phyloP scores from a whole-genome alignment of 257 asterid genomes.

The Solanum dulcamara region DNA sequence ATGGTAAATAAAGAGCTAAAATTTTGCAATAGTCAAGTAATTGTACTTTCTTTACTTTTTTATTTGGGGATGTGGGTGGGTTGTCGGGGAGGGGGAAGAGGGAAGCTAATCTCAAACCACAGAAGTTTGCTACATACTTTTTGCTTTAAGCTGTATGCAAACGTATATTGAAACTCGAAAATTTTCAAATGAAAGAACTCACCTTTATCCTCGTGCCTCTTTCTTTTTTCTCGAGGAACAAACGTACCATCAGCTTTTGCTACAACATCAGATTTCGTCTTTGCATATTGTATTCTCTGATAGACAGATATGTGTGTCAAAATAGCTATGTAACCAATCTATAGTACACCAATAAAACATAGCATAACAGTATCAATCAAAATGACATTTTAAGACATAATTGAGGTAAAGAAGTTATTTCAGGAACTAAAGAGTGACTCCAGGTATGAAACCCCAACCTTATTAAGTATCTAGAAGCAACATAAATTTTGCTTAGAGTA shows the following conservation, averaged over 20 bases:
- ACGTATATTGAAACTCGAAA: background rate
- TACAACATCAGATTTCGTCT: slow-evolving; percentile 80
- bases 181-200: background rate
- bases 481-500: background rate
- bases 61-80: background rate
- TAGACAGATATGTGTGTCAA: background rate
- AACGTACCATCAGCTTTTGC: slow-evolving; percentile 93
- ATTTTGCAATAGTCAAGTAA: background rate
- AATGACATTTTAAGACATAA: background rate
- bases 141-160: too few species aligned
- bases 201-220: slow-evolving; percentile 94
- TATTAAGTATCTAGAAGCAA: background rate
- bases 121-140: too few species aligned
- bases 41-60: background rate
- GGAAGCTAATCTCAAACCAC: background rate
- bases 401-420: background rate
- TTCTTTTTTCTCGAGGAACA: slow-evolving; percentile 83
- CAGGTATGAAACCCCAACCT: background rate
- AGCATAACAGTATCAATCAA: background rate
- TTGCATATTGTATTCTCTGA: slow-evolving; percentile 88
- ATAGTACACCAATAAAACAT: background rate
- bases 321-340: background rate
- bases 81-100: background rate
- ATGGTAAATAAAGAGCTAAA: background rate
- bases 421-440: background rate